Conservation (phyloP, 495 filamentous ascomycete genomes). For the Xylaria grammica region DNA sequence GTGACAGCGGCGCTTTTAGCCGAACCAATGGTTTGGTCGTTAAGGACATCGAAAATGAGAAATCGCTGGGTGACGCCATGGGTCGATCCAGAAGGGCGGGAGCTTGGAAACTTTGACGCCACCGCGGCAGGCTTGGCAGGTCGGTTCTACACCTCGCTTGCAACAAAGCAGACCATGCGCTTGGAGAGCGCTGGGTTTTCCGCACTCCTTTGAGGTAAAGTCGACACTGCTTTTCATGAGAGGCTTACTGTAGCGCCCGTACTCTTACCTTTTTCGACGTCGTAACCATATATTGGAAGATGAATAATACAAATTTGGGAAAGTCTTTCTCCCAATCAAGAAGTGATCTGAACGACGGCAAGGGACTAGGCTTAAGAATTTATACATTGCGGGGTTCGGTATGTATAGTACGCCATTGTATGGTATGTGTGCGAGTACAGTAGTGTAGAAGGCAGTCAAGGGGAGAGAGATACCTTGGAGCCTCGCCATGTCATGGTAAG, state of each 20-base stretch:
- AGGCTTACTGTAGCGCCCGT: background rate
- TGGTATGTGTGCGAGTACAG: too few relatives aligned
- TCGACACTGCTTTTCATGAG: background rate
- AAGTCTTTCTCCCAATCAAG: background rate
- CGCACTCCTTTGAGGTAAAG: background rate
- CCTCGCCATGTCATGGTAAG: background rate
- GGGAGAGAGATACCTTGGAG: too few relatives aligned
- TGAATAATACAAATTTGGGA: background rate
- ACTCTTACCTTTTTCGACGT: too few relatives aligned
- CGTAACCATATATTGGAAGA: background rate
- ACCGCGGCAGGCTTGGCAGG: background rate
- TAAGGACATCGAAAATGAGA: slow-evolving; percentile 13
- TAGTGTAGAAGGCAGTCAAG: too few relatives aligned
- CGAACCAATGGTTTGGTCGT: slow-evolving; percentile 19
- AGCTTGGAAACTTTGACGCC: slow-evolving; percentile 19
- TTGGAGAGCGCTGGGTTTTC: background rate
- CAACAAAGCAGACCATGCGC: too few relatives aligned
- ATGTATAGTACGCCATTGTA: background rate
- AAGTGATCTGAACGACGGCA: background rate
- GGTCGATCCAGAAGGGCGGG: slow-evolving; percentile 24
- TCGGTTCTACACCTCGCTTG: slow-evolving; percentile 9
- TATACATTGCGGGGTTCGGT: slow-evolving; percentile 10
- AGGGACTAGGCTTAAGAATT: background rate
- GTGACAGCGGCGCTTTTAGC: slow-evolving; percentile 19
- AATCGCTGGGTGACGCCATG: slow-evolving; percentile 19